Conservation (phyloP, 805 yeast genomes). For the Candida schatavii region DNA sequence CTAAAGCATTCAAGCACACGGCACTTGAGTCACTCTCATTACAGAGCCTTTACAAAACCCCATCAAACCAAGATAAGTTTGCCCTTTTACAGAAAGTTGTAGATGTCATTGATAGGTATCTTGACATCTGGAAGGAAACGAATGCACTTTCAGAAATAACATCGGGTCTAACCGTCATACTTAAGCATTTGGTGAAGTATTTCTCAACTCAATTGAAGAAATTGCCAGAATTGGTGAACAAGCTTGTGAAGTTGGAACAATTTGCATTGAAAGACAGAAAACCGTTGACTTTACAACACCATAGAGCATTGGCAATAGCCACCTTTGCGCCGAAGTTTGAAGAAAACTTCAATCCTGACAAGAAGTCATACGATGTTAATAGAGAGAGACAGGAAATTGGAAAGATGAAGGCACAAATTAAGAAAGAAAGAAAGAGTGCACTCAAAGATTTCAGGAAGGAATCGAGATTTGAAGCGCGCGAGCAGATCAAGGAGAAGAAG, state of each 20-base stretch:
- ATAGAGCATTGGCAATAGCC: slow-evolving; percentile 79
- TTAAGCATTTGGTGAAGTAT: slow-evolving; percentile 37
- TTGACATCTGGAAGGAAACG: slow-evolving; percentile 58
- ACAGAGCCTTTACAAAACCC: background rate
- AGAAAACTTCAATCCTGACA: slow-evolving; percentile 94
- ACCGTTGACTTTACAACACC: slow-evolving; percentile 80
- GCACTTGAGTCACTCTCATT: background rate
- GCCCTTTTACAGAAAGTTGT: slow-evolving; percentile 33
- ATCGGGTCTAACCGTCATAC: slow-evolving; percentile 42
- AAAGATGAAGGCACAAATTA: slow-evolving; percentile 80
- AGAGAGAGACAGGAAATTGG: slow-evolving; percentile 75
- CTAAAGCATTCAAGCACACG: background rate
- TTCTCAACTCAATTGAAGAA: slow-evolving; percentile 23
- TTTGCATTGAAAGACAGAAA: slow-evolving; percentile 27
- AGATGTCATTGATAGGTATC: slow-evolving; percentile 26
- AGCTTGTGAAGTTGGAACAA: slow-evolving; percentile 45
- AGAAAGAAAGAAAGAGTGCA: slow-evolving; percentile 87
- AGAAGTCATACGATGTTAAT: slow-evolving; percentile 85
- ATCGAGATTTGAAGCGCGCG: slow-evolving; percentile 80
- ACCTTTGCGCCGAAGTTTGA: slow-evolving; percentile 89
- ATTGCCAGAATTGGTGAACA: slow-evolving; percentile 43
- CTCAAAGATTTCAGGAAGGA: slow-evolving; percentile 90
- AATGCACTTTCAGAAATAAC: slow-evolving; percentile 60
- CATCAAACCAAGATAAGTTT: slow-evolving; percentile 18
- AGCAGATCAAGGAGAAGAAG: slow-evolving; percentile 77